Percentiles rank a stretch among this genome's conserved stretches.
phyloP scores from a whole-genome alignment of 495 filamentous ascomycete genomes.

The Darksidea phi region DNA sequence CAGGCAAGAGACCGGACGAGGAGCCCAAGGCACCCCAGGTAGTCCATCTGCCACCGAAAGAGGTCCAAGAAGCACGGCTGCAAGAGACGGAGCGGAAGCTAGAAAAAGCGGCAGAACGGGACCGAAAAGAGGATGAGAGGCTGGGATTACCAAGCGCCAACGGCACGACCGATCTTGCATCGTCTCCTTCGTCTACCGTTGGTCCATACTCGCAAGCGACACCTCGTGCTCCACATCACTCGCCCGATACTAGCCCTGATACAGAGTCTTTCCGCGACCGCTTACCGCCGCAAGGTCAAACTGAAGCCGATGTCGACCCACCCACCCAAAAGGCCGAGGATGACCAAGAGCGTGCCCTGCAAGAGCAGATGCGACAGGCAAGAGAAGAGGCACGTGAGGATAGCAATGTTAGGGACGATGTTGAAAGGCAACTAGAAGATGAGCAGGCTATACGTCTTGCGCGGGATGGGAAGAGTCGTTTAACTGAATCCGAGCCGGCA shows the following conservation, averaged over 20 bases:
- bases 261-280: slow-evolving; percentile 50
- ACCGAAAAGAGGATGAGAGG: slow-evolving; percentile 32
- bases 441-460: slow-evolving; percentile 38
- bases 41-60: slow-evolving; percentile 42
- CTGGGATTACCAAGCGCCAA: slow-evolving; percentile 21
- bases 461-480: slow-evolving; percentile 26
- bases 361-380: slow-evolving; percentile 43
- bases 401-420: slow-evolving; percentile 41
- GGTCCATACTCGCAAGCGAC: slow-evolving; percentile 46
- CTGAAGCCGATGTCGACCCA: slow-evolving; percentile 34
- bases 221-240: slow-evolving; percentile 45
- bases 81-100: slow-evolving; percentile 34
- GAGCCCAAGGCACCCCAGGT: slow-evolving; percentile 30
- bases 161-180: slow-evolving; percentile 34
- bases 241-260: slow-evolving; percentile 56
- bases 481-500: slow-evolving; percentile 9
- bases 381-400: slow-evolving; percentile 39
- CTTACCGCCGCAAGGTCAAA: slow-evolving; percentile 37
- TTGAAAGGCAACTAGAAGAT: slow-evolving; percentile 44
- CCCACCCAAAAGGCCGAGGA: slow-evolving; percentile 42
- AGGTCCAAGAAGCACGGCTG: slow-evolving; percentile 40
- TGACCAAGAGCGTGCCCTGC: slow-evolving; percentile 42
- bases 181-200: slow-evolving; percentile 47
- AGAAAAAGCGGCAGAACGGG: slow-evolving; percentile 31
- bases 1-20: slow-evolving; percentile 15